Base-by-base conservation (phyloP, 441 rosid species). In the Isatis lusitanica region DNA sequence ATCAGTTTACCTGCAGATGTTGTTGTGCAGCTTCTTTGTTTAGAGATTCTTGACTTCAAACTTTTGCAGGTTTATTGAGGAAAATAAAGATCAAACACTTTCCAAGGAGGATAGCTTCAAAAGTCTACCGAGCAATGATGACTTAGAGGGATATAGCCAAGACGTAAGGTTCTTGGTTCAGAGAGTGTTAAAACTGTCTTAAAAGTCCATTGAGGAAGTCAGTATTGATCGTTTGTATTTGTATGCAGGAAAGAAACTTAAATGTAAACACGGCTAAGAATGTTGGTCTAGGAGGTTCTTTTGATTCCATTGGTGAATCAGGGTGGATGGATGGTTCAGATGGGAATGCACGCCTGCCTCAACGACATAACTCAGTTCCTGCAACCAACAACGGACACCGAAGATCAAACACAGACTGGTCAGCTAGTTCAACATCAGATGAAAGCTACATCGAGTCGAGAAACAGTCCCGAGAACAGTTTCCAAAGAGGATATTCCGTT, bases 321-420 rank as follows among this genome's bases (percentile, higher is more conserved):
- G 67, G 75, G 51, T 78, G 82, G 80, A 76, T 75, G 3, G 79
- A 68, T 59, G 70, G 67, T 53, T 46, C 74, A 0, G 79, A 81
- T 7, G 85, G 59, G 52, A 80, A 65, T 51, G 10, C 68, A 16
- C 76, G 68, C 36, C 57, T 79, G 39, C 78, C 80, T 78, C 70
- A 63, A 47, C 83, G 85, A 60, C 86, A 83, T 68, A 85, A 88
- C 68, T 83, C 90, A 10, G 80, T 84, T 72, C 90, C 87, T 58
- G 81, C 67, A 58, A 55, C 63, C 24, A 80, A 68, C 55, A 80
- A 76, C 10, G 68, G 77, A 43, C 97, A 86, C 51, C 67, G 43
- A 40, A 82, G 94, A 74, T 84, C 91, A 58, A 83, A 79, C 71
- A 91, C 98, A 12, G 97, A 92, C 53, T 94, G 97, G 98, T 94